Evolutionary conservation across 2,329 filamentous ascomycete genomes (phyloP), one percentile per base, ranked within the genome.

Genomic region (Pseudocercospora fuligena): DNA sequence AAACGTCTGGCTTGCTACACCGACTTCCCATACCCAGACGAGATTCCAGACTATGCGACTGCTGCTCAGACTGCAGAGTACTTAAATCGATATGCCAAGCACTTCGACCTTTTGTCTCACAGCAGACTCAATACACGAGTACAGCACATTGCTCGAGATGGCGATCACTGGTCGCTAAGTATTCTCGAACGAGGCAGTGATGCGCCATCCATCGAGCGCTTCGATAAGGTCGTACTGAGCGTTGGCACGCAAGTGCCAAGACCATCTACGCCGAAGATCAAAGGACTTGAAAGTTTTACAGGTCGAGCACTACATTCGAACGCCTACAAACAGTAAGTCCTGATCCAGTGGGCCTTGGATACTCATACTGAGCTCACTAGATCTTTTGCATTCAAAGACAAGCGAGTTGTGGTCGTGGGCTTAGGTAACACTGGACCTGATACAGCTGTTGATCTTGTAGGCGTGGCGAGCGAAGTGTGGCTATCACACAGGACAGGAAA

Each of bases 11-110:
- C 60, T 8, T 61, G 64, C 16, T 64, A 61, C 19, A 64, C 67
- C 5, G 67, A 61, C 56, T 69, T 64, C 8, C 61, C 67, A 3
- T 66, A 66, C 46, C 25, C 66, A 25, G 66, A 66, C 14, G 64
- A 64, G 6, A 60, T 63, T 11, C 61, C 63, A 9, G 57, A 69
- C 49, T 66, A 57, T 27, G 56, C 67, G 4, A 65, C 56, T 5
- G 64, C 61, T 27, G 43, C 58, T 19, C 67, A 66, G 12, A 53
- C 60, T 9, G 60, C 43, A 14, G 51, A 65, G 46, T 68, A 65
- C 51, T 40, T 66, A 33, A 63, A 63, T 23, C 43, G 63, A 31
- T 66, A 69, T 49, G 61, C 51, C 11, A 21, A 66, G n/a, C 64
- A 62, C 16, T 66, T 66, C 36, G 59, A 51, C 8, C 51, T 66